These are phyloP conservation scores for Stephanodiscus minutulus DNA, from an alignment of 108 stramenopile species.

Conservation along the genomic window DNA sequence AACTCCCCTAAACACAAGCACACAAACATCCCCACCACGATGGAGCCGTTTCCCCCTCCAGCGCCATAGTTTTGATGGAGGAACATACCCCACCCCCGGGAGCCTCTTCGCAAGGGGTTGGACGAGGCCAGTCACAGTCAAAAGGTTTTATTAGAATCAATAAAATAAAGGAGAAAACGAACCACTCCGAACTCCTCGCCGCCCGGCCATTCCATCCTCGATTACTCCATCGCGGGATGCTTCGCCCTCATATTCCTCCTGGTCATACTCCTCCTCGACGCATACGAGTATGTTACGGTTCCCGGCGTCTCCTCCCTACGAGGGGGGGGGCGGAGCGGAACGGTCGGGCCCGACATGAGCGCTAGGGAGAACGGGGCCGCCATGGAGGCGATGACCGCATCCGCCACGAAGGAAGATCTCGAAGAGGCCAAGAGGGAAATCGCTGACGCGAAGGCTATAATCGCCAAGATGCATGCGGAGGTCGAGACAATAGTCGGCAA, in stretches of 20 bases:
- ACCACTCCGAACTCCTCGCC: background rate
- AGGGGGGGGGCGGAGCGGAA: background rate
- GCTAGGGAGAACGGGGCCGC: background rate
- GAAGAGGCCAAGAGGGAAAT: background rate
- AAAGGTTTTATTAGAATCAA: too few species aligned
- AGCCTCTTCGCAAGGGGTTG: too few species aligned
- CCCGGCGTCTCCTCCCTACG: background rate
- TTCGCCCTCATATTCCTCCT: background rate
- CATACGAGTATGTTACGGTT: background rate
- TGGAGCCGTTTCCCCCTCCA: too few species aligned
- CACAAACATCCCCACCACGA: too few species aligned
- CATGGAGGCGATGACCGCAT: background rate
- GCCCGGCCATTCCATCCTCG: conserved; percentile 6
- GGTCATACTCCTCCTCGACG: background rate
- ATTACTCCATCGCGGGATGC: conserved; percentile 12
- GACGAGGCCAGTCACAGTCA: too few species aligned
- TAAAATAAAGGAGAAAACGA: too few species aligned
- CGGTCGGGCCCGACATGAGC: background rate
- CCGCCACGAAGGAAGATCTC: conserved; percentile 5
- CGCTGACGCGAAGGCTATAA: background rate
- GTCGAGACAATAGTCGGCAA: background rate
- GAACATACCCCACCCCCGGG: too few species aligned
- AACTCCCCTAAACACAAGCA: too few species aligned
- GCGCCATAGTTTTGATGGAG: too few species aligned
- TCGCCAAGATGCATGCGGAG: background rate